Evolutionary conservation across 331 rosid genomes (phyloP), one percentile per base, ranked within the genome.

Genomic region (Phaseolus coccineus): DNA sequence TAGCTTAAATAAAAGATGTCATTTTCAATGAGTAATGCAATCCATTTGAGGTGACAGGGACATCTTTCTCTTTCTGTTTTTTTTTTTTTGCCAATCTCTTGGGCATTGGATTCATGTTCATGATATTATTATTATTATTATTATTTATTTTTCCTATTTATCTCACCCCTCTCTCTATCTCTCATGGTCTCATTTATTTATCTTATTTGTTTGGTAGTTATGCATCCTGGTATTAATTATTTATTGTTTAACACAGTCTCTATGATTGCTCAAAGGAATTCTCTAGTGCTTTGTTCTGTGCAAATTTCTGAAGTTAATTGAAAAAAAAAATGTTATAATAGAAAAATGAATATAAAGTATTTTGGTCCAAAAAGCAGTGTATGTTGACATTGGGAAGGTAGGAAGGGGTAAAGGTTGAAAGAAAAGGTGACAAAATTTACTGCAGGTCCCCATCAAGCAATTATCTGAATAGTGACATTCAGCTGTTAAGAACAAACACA

Each of bases 1-100:
- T 11, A 71, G 30, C 8, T 14, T 22, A 25, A 6, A n/a, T 1
- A 15, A 77, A 64, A 50, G 2, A 55, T 31, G 71, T 62, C 48
- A 37, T 11, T 68, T 68, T 78, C 76, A 80, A 63, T 46, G 55
- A 68, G 85, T 71, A 69, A 68, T 63, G 77, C 67, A 81, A 81
- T 85, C 88, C 84, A 50, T 51, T 72, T 73, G 79, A 69, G 70
- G 48, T 84, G 91, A 85, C 85, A 73, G 69, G 69, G 85, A 87
- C 89, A 51, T 76, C 76, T 69, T 66, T 69, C 79, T 57, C 76
- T 80, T 55, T 79, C 76, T 7, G 8, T 66, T 61, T 53, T 46
- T 71, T 58, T 64, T 59, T 42, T 4, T 16, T 25, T 57, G 19
- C 50, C 51, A 37, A 35, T 79, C 59, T 80, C 40, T 22, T 64